Evolutionary conservation across 495 filamentous ascomycete species (phyloP).

Genomic region (Bacidia gigantensis): DNA sequence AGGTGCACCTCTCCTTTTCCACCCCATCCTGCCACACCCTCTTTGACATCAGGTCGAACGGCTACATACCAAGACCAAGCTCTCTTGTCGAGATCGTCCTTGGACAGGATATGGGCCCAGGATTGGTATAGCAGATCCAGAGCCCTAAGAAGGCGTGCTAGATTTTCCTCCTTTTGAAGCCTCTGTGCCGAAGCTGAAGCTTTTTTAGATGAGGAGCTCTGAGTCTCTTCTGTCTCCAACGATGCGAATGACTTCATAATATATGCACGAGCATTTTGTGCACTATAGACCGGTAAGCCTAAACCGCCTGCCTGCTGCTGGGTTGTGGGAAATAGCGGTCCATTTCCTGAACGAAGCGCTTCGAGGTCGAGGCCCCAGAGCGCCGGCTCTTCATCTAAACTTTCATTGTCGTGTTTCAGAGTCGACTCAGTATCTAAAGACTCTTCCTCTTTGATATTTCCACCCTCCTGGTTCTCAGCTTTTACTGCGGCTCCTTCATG

Average conservation of each 20-base stretch:
- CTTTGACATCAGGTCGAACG: conserved; percentile 58
- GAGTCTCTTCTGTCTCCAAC: background rate
- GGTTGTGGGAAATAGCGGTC: conserved; percentile 8
- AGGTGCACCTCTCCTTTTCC: conserved; percentile 59
- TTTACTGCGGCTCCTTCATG: conserved; percentile 28
- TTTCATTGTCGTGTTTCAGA: conserved; percentile 18
- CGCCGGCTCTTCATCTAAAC: conserved; percentile 35
- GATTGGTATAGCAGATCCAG: conserved; percentile 55
- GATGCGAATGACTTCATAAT: conserved; percentile 24
- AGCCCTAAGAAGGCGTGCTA: conserved; percentile 49
- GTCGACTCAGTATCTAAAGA: conserved; percentile 19
- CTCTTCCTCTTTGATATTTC: conserved; percentile 9
- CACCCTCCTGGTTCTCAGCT: conserved; percentile 17
- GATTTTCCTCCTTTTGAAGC: conserved; percentile 48
- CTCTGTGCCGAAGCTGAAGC: conserved; percentile 26
- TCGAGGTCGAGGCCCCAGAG: conserved; percentile 75
- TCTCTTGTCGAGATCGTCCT: conserved; percentile 52
- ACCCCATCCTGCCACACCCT: conserved; percentile 64
- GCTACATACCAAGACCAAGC: conserved; percentile 72
- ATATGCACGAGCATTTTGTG: conserved; percentile 41
- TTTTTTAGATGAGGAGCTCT: conserved; percentile 3
- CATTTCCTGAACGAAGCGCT: conserved; percentile 33
- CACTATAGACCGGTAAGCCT: conserved; percentile 49
- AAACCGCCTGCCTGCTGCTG: conserved; percentile 11
- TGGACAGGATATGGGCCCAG: conserved; percentile 45